Percentiles rank a stretch among this genome's conserved stretches.
Conservation (phyloP, 2,329 filamentous ascomycete genomes). For the Pseudocercospora eumusae region DNA sequence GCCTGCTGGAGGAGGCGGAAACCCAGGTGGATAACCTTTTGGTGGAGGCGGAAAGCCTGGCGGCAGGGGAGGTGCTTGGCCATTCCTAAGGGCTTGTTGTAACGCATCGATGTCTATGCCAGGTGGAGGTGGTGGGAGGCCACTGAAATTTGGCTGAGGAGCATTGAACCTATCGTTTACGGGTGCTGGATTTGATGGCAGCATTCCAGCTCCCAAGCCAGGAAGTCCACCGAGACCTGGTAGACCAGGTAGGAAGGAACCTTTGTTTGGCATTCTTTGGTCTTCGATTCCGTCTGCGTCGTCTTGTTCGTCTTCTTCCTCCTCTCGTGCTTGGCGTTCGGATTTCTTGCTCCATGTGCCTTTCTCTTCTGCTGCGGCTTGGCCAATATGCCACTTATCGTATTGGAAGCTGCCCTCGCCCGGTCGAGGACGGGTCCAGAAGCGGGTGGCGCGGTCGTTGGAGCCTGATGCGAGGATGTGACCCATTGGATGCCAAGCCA, state of each 20-base stretch:
- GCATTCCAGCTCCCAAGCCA: slow-evolving; percentile 23
- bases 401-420: slow-evolving; percentile 83
- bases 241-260: slow-evolving; percentile 55
- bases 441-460: slow-evolving; percentile 93
- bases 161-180: slow-evolving; percentile 20
- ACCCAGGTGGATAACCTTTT: slow-evolving; percentile 26
- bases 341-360: slow-evolving; percentile 84
- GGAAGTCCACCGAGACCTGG: slow-evolving; percentile 56
- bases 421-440: slow-evolving; percentile 89
- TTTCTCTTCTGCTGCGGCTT: slow-evolving; percentile 86
- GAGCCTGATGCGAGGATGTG: slow-evolving; percentile 94
- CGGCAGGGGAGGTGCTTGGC: slow-evolving; percentile 31
- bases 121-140: slow-evolving; percentile 33
- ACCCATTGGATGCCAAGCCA: slow-evolving; percentile 96
- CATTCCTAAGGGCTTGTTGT: slow-evolving; percentile 34
- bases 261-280: slow-evolving; percentile 73
- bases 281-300: slow-evolving; percentile 91
- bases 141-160: slow-evolving; percentile 22
- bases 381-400: slow-evolving; percentile 93
- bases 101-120: slow-evolving; percentile 40
- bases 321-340: slow-evolving; percentile 76
- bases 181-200: slow-evolving; percentile 34
- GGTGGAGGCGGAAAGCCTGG: slow-evolving; percentile 37
- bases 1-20: slow-evolving; percentile 28
- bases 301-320: slow-evolving; percentile 90